These are phyloP conservation scores for Ciborinia camelliae DNA, from an alignment of 2,329 filamentous ascomycete genomes.

Conservation along the genomic window DNA sequence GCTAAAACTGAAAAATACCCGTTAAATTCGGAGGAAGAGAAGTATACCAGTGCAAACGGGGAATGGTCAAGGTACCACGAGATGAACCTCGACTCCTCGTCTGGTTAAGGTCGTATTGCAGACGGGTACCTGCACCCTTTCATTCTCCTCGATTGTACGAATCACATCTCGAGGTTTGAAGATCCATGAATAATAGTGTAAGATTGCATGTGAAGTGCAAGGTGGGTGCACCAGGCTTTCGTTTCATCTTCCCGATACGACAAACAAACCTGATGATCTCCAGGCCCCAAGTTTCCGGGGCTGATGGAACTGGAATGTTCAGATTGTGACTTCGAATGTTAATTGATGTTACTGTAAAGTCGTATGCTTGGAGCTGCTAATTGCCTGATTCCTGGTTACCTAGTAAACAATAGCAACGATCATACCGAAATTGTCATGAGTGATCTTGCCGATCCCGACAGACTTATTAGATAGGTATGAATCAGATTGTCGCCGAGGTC, in stretches of 20 bases:
- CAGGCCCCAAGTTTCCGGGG: not conserved
- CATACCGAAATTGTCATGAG: not conserved
- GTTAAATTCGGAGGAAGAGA: not conserved
- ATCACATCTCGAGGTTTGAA: not conserved
- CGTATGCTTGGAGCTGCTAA: not conserved
- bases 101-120: constrained; percentile 1
- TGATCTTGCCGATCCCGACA: not conserved
- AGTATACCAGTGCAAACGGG: not conserved
- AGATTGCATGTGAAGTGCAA: not conserved
- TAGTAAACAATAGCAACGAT: not conserved
- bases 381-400: not conserved
- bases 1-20: not conserved
- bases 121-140: constrained; percentile 1
- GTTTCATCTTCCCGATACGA: constrained; percentile 6
- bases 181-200: not conserved
- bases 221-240: not conserved
- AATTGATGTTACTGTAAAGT: not conserved
- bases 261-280: not conserved
- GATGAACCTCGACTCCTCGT: constrained; percentile 1
- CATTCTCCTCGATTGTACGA: not conserved
- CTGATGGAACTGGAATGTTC: no score
- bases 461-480: not conserved
- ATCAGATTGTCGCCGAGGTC: constrained; percentile 5
- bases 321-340: not conserved
- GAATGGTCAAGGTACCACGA: constrained; percentile 8